Base-by-base conservation (phyloP, 164 flowering plant species). In the Liquidambar formosana region DNA sequence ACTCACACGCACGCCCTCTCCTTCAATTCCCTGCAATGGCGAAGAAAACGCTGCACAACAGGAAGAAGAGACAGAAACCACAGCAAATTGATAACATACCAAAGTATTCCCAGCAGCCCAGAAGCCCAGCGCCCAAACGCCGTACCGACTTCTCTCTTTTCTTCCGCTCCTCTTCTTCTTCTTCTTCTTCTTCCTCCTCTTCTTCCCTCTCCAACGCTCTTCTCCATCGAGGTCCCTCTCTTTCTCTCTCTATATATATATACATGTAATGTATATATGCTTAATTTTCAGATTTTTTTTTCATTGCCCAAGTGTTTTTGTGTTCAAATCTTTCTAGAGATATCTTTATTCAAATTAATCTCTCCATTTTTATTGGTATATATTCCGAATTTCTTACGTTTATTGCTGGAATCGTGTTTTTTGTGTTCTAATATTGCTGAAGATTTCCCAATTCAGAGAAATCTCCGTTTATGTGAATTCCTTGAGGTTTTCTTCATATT, bases 81-180 rank as follows among this genome's bases (percentile, higher is more conserved):
- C 11, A 63, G 56, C 61, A 67, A 43, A 67, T 75, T 62, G 75
- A 74, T 60, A 56, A 26, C 57, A 15, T 83, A 57, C 70, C 78
- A 10, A 81, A 73, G 46, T 71, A 63, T 53, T 59, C 75, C 49
- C 81, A 76, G 64, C 82, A 79, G 52, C 77, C 60, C 45, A 70
- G 86, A 75, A 81, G 86, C 71, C 73, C 75, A 19, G 62, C 69
- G 16, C 75, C 81, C 23, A 80, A 77, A 59, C 82, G 78, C 33
- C 79, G 84, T 44, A 77, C 82, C 21, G 82, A 80, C 33, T 82
- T 80, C 82, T 82, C 86, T 9, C 58, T 48, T 43, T 77, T 82
- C 73, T 11, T 67, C 25, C 64, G 66, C 64, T 52, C 41, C 10
- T 59, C 77, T 0, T 70, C 67, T 23, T 26, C 78, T 46, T 58